Percentiles rank a stretch among this genome's conserved stretches.
Evolutionary conservation across 768 basidiomycete species (phyloP).

Genomic region (Phaeolepiota aurea): DNA sequence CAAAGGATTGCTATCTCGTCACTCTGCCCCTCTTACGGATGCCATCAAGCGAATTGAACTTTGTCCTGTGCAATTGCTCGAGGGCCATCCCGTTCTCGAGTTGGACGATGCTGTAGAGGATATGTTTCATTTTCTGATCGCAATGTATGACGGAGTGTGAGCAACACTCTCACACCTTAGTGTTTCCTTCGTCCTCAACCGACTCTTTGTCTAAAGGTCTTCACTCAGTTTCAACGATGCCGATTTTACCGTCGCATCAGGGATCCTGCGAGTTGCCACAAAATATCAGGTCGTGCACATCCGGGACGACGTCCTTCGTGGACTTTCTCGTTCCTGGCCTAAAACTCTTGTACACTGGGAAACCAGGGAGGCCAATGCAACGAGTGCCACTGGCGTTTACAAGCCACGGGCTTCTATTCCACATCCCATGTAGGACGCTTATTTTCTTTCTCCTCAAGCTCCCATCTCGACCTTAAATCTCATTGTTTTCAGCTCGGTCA

Average conservation of each 20-base stretch:
- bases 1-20: slow-evolving; percentile 52
- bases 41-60: slow-evolving; percentile 25
- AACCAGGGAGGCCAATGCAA: slow-evolving; percentile 49
- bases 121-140: slow-evolving; percentile 48
- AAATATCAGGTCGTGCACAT: slow-evolving; percentile 55
- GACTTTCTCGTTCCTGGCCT: slow-evolving; percentile 51
- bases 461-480: slow-evolving; percentile 6
- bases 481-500: slow-evolving; percentile 60
- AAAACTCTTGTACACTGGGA: slow-evolving; percentile 60
- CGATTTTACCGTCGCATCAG: slow-evolving; percentile 47
- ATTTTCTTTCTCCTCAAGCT: neutral
- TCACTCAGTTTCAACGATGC: slow-evolving; percentile 33
- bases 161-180: slow-evolving; percentile 15
- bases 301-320: slow-evolving; percentile 46
- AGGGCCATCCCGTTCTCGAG: slow-evolving; percentile 48
- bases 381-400: slow-evolving; percentile 40
- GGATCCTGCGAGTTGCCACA: slow-evolving; percentile 54
- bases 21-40: slow-evolving; percentile 43
- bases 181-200: too few species aligned
- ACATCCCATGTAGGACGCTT: slow-evolving; percentile 55
- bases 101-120: slow-evolving; percentile 51
- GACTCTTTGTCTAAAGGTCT: slow-evolving; percentile 28
- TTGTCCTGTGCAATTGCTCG: slow-evolving; percentile 25
- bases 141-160: slow-evolving; percentile 67
- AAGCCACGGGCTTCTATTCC: slow-evolving; percentile 46